A percentile compares a stretch with the other conserved stretches of the same genome.
These are phyloP conservation scores for Orbilia quercus DNA, from an alignment of 2,329 filamentous ascomycete genomes.

Conservation along the genomic window DNA sequence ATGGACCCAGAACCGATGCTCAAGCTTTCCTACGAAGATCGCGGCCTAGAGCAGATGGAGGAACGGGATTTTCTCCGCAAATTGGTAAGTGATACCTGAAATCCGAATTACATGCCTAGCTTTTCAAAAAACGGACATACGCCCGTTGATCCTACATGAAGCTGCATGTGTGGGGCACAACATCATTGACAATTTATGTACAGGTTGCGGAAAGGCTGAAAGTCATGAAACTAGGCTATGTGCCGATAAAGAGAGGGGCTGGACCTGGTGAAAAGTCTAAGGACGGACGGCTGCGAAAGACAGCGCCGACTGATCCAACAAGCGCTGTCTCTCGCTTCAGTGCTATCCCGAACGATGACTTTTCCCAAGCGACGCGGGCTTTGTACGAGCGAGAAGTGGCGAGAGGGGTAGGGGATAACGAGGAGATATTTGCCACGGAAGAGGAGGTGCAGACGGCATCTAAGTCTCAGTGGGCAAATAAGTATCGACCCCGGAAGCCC, in stretches of 20 bases:
- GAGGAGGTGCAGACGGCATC: constrained; percentile 75
- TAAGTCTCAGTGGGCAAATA: constrained; percentile 81
- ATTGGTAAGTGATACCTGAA: constrained; percentile 64
- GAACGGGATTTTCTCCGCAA: constrained; percentile 70
- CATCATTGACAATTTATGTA: constrained; percentile 33
- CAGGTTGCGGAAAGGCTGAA: constrained; percentile 70
- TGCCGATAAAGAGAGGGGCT: constrained; percentile 69
- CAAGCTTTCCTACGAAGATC: constrained; percentile 74
- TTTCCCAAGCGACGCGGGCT: constrained; percentile 85
- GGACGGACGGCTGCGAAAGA: constrained; percentile 61
- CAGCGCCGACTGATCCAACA: constrained; percentile 25
- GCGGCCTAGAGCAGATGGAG: constrained; percentile 69
- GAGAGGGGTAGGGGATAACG: constrained; percentile 88
- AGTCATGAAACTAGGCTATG: constrained; percentile 73
- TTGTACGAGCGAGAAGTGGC: constrained; percentile 93
- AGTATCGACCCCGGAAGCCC: constrained; percentile 89
- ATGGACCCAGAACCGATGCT: constrained; percentile 75
- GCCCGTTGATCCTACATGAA: constrained; percentile 23
- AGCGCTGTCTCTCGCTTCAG: constrained; percentile 73
- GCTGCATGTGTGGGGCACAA: constrained; percentile 34
- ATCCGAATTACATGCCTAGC: background rate
- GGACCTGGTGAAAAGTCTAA: constrained; percentile 60
- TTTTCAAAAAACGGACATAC: background rate
- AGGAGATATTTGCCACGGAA: constrained; percentile 93
- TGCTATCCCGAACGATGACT: constrained; percentile 77